These are phyloP conservation scores for Hypholoma fasciculare DNA, from an alignment of 768 basidiomycete species.

Conservation along the genomic window DNA sequence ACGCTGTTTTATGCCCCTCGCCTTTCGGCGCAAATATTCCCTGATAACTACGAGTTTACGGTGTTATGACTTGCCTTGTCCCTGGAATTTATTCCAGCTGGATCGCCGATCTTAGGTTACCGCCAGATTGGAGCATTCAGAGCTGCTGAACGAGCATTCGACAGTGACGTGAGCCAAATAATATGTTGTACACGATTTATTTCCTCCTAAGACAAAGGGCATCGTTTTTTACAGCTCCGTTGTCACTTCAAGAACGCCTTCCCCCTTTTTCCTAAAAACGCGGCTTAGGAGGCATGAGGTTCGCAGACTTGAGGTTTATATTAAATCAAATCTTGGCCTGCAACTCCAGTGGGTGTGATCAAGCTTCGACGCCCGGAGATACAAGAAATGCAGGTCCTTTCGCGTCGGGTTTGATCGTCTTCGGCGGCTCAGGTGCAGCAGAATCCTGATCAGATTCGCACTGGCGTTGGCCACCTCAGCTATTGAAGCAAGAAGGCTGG, in stretches of 20 bases:
- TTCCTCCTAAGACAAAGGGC: background rate
- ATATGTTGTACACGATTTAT: background rate
- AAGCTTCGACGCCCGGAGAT: conserved; percentile 5
- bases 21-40: background rate
- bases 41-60: background rate
- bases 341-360: background rate
- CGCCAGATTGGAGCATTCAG: conserved; percentile 5
- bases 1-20: background rate
- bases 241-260: background rate
- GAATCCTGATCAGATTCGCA: conserved; percentile 14
- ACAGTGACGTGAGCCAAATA: background rate
- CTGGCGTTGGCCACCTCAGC: background rate
- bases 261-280: background rate
- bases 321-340: background rate
- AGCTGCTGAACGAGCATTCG: background rate
- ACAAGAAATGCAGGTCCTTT: conserved; percentile 13
- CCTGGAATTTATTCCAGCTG: conserved; percentile 5
- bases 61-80: background rate
- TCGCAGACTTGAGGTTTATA: conserved; percentile 2
- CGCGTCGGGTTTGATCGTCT: conserved; percentile 19
- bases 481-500: background rate
- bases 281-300: background rate
- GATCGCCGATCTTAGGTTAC: background rate
- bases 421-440: conserved; percentile 1
- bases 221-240: background rate